phyloP scores from a whole-genome alignment of 2,329 filamentous ascomycete species.

The Fusarium palustre region DNA sequence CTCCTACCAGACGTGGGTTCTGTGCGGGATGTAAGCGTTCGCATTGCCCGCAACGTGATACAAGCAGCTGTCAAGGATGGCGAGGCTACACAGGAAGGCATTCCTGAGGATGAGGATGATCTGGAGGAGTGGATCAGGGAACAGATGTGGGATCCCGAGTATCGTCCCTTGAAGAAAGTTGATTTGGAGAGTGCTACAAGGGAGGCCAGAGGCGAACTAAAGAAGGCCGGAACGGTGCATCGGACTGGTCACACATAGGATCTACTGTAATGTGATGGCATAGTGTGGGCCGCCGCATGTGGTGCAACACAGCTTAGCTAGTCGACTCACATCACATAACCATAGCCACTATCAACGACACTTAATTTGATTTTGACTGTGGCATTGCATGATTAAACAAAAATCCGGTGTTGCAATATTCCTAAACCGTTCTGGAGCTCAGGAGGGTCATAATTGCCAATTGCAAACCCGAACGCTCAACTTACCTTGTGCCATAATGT shows the following conservation, averaged over 20 bases:
- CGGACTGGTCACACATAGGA: conserved; percentile 27
- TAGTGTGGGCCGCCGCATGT: background rate
- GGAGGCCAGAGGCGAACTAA: conserved; percentile 61
- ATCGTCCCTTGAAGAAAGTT: conserved; percentile 72
- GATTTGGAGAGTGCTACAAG: conserved; percentile 63
- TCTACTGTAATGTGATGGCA: background rate
- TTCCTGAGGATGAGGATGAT: conserved; percentile 67
- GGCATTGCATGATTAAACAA: conserved; percentile 21
- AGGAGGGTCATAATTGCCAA: conserved; percentile 32
- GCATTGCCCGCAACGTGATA: conserved; percentile 82
- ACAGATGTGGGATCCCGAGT: conserved; percentile 84
- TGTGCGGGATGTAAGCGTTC: conserved; percentile 80
- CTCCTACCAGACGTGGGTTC: conserved; percentile 81
- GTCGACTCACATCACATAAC: conserved; percentile 5
- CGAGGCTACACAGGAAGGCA: conserved; percentile 71
- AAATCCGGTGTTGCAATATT: conserved; percentile 35
- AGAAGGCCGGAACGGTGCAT: conserved; percentile 48
- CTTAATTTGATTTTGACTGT: conserved; percentile 19
- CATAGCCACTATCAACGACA: conserved; percentile 13
- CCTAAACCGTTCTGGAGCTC: conserved; percentile 27
- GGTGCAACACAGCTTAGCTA: background rate
- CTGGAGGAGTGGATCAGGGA: conserved; percentile 78
- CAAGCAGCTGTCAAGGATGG: conserved; percentile 76
- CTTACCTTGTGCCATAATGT: conserved; percentile 35
- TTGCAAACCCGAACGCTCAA: conserved; percentile 43